Conservation (phyloP, 345 rosid species). For the Arabis hirsuta region DNA sequence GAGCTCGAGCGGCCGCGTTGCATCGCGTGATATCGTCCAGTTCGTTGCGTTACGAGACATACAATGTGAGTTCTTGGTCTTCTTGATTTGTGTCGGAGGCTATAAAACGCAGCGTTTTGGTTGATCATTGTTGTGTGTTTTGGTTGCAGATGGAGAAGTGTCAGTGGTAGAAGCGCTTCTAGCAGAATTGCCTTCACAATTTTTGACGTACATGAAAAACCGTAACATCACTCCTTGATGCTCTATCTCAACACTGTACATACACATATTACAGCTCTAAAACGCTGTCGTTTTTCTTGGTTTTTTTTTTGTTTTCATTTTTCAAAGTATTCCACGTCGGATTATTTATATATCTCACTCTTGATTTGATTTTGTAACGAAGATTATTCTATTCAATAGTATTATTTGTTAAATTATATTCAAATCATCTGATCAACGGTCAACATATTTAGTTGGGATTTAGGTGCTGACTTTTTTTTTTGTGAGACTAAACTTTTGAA, state of each 20-base stretch:
- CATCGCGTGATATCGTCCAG: constrained; percentile 94
- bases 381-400: not conserved
- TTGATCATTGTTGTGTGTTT: constrained; percentile 1
- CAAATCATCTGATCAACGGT: constrained; percentile 28
- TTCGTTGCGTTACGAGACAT: constrained; percentile 81
- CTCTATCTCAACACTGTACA: constrained; percentile 22
- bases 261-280: constrained; percentile 14
- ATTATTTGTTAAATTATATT: constrained; percentile 9
- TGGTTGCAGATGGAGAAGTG: constrained; percentile 70
- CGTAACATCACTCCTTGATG: constrained; percentile 66
- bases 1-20: constrained; percentile 80
- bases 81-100: not conserved
- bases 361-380: constrained; percentile 16
- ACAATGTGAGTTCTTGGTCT: constrained; percentile 57
- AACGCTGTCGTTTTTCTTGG: constrained; percentile 33
- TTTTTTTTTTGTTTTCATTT: constrained; percentile 7
- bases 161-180: constrained; percentile 84
- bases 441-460: constrained; percentile 35
- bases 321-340: constrained; percentile 35
- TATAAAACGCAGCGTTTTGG: not conserved
- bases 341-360: constrained; percentile 8
- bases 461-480: constrained; percentile 31
- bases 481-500: constrained; percentile 17
- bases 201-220: constrained; percentile 74
- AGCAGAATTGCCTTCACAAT: constrained; percentile 86